These are phyloP conservation scores for Lactarius evosmus DNA, from an alignment of 768 basidiomycete species.

Conservation along the genomic window DNA sequence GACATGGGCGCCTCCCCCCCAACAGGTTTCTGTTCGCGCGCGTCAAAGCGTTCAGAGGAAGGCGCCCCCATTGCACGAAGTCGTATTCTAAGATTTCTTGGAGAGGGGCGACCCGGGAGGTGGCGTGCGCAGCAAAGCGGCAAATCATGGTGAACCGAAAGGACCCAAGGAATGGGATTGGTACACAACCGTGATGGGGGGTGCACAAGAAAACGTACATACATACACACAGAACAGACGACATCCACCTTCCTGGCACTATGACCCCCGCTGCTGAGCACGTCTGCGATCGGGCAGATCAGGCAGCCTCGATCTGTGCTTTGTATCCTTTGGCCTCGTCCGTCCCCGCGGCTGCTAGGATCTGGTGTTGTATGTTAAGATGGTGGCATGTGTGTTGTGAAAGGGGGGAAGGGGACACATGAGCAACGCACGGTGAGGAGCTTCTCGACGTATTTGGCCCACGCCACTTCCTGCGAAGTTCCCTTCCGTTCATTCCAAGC, in stretches of 20 bases:
- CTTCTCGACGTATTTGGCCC: constrained; percentile 68
- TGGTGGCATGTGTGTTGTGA: constrained; percentile 7
- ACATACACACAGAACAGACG: not conserved
- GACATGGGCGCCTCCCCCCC: not conserved
- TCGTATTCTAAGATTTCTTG: constrained; percentile 1
- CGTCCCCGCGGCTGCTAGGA: constrained; percentile 51
- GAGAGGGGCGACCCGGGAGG: not conserved
- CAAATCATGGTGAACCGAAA: not conserved
- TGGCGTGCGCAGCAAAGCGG: constrained; percentile 22
- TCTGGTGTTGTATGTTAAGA: constrained; percentile 38
- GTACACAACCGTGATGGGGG: not conserved
- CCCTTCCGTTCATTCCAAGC: constrained; percentile 82
- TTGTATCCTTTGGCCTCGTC: constrained; percentile 55
- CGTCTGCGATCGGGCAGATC: constrained; percentile 6
- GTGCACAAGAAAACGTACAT: not conserved
- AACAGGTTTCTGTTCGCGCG: not conserved
- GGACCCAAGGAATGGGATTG: no score
- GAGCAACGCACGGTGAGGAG: constrained; percentile 56
- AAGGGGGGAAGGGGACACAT: constrained; percentile 2
- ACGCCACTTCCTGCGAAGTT: constrained; percentile 65
- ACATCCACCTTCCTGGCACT: not conserved
- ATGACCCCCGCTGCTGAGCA: not conserved
- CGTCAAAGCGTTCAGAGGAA: constrained; percentile 19
- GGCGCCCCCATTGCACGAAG: constrained; percentile 3
- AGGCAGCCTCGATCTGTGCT: constrained; percentile 57